A percentile compares a stretch with the other conserved stretches of the same genome.
phyloP scores from a whole-genome alignment of 805 yeast genomes.

The Metschnikowia arizonensis region DNA sequence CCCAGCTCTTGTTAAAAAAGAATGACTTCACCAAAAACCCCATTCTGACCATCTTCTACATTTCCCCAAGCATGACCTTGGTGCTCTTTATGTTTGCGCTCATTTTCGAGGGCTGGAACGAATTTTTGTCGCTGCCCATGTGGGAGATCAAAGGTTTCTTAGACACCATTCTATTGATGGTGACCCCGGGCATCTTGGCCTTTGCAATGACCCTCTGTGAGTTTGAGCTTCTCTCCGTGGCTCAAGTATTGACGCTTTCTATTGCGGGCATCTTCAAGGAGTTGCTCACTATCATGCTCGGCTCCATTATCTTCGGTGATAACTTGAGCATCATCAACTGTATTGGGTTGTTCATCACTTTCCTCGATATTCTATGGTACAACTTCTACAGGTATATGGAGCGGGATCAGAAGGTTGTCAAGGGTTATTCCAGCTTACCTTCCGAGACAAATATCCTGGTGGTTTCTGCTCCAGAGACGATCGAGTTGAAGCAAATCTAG shows the following conservation, averaged over 20 bases:
- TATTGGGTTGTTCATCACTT: constrained; percentile 69
- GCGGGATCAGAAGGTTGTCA: constrained; percentile 11
- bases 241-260: constrained; percentile 81
- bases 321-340: constrained; percentile 60
- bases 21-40: constrained; percentile 67
- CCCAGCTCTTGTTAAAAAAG: constrained; percentile 71
- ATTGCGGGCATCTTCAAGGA: constrained; percentile 94
- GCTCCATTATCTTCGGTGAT: constrained; percentile 72
- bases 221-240: constrained; percentile 72
- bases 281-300: constrained; percentile 71
- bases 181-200: constrained; percentile 83
- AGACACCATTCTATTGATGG: constrained; percentile 52
- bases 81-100: constrained; percentile 60
- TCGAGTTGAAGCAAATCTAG: constrained; percentile 16
- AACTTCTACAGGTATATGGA: constrained; percentile 55
- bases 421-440: constrained; percentile 11
- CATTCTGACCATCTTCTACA: constrained; percentile 72
- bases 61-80: constrained; percentile 80
- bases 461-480: constrained; percentile 9
- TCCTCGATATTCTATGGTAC: constrained; percentile 78
- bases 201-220: constrained; percentile 88
- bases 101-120: constrained; percentile 61
- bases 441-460: constrained; percentile 10
- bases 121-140: constrained; percentile 50
- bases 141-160: constrained; percentile 62